Percentiles rank a stretch among this genome's conserved stretches.
phyloP scores from a whole-genome alignment of 345 rosid species.

The Aegle marmelos region DNA sequence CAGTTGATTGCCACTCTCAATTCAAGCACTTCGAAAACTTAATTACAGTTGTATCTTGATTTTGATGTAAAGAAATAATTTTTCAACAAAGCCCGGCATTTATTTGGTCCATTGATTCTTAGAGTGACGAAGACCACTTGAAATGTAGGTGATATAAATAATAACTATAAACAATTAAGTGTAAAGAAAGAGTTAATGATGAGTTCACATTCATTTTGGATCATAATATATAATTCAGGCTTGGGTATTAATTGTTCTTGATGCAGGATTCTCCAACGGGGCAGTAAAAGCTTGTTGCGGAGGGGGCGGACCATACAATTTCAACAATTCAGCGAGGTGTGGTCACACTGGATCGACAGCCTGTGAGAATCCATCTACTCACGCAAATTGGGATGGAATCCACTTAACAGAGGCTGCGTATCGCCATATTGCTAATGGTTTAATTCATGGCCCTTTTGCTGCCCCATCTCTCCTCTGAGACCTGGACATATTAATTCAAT shows the following conservation, averaged over 20 bases:
- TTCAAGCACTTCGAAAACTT: too few species aligned
- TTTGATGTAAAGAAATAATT: too few species aligned
- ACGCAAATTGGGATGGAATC: slow-evolving; percentile 70
- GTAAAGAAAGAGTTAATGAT: too few species aligned
- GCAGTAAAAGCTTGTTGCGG: slow-evolving; percentile 58
- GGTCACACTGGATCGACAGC: slow-evolving; percentile 49
- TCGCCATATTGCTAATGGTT: slow-evolving; percentile 37
- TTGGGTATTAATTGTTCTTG: background rate
- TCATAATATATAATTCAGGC: background rate
- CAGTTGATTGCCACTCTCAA: background rate
- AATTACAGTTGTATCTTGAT: too few species aligned
- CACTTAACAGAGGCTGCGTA: slow-evolving; percentile 76
- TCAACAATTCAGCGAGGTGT: slow-evolving; percentile 44
- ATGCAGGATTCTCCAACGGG: slow-evolving; percentile 43
- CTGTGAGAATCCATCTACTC: slow-evolving; percentile 42
- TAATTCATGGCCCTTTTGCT: slow-evolving; percentile 34
- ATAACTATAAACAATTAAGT: too few species aligned
- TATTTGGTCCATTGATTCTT: too few species aligned
- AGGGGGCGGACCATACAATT: slow-evolving; percentile 66
- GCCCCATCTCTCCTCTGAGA: slow-evolving; percentile 16
- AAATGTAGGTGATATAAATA: too few species aligned
- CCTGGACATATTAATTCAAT: too few species aligned
- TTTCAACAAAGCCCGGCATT: too few species aligned
- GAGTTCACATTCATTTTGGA: too few species aligned
- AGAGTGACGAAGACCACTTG: too few species aligned